Conservation (phyloP, 257 asterid species). For the Fraxinus pennsylvanica region DNA sequence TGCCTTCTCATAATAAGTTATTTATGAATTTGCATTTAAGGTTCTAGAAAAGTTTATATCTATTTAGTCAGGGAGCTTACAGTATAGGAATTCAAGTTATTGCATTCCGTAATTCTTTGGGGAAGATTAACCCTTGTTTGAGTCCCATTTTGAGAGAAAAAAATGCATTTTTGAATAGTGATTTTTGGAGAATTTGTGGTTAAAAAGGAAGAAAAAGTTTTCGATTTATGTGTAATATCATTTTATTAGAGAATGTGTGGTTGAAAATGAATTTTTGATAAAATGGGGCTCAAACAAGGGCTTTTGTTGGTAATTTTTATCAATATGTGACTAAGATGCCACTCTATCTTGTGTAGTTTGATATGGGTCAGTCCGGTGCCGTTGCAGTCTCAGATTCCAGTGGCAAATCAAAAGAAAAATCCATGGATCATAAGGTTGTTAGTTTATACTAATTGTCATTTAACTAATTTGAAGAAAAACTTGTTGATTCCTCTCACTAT, state of each 20-base stretch:
- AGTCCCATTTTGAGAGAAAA: too few species aligned
- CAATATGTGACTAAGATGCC: slow-evolving; percentile 30
- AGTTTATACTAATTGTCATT: background rate
- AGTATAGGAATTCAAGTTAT: too few species aligned
- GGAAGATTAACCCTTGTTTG: too few species aligned
- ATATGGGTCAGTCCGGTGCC: slow-evolving; percentile 57
- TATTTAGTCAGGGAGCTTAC: background rate
- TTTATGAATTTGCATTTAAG: background rate
- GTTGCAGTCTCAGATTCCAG: slow-evolving; percentile 48
- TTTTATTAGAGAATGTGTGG: too few species aligned
- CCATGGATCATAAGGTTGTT: slow-evolving; percentile 52
- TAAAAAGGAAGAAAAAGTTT: too few species aligned
- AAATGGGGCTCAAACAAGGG: too few species aligned
- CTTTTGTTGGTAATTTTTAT: background rate
- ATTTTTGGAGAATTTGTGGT: too few species aligned
- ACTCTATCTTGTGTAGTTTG: slow-evolving; percentile 51
- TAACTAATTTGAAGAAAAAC: background rate
- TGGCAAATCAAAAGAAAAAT: slow-evolving; percentile 37
- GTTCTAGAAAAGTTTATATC: background rate
- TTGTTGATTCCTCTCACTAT: background rate
- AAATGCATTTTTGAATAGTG: too few species aligned
- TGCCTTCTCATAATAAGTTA: background rate
- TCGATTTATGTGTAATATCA: too few species aligned
- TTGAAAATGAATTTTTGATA: too few species aligned
- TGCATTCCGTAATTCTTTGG: too few species aligned